phyloP scores from a whole-genome alignment of 176 grass and related monocot genomes.

The Zea mays region DNA sequence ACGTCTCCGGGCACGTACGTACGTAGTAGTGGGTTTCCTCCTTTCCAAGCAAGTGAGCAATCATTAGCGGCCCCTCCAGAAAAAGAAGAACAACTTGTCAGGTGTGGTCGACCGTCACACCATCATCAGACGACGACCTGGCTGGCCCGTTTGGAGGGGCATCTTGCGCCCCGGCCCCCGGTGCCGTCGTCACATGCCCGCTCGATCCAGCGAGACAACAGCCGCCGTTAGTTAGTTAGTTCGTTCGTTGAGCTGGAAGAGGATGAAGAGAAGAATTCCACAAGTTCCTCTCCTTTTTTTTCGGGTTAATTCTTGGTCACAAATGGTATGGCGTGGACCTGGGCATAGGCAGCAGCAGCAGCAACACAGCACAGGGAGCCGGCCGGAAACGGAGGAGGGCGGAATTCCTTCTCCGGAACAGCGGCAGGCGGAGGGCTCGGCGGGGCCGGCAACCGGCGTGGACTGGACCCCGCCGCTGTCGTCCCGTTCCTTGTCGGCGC shows the following conservation, averaged over 20 bases:
- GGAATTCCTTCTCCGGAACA: slow-evolving; percentile 1
- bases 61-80: neutral
- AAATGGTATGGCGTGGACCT: neutral
- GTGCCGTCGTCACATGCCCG: neutral
- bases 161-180: neutral
- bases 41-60: slow-evolving; percentile 54
- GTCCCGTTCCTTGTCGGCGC: slow-evolving; percentile 34
- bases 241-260: neutral
- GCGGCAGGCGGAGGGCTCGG: neutral
- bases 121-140: slow-evolving; percentile 17
- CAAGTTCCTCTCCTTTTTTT: neutral
- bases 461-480: slow-evolving; percentile 1
- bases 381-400: neutral
- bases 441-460: neutral
- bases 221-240: neutral
- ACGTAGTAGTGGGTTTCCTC: slow-evolving; percentile 44
- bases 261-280: neutral
- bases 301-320: neutral
- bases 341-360: too few relatives aligned
- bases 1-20: neutral
- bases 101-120: slow-evolving; percentile 47
- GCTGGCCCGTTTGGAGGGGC: slow-evolving; percentile 11
- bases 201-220: neutral
- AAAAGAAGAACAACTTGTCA: slow-evolving; percentile 34
- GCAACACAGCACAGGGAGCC: neutral